Evolutionary conservation across 441 rosid species (phyloP).

Genomic region (Erodium texanum): DNA sequence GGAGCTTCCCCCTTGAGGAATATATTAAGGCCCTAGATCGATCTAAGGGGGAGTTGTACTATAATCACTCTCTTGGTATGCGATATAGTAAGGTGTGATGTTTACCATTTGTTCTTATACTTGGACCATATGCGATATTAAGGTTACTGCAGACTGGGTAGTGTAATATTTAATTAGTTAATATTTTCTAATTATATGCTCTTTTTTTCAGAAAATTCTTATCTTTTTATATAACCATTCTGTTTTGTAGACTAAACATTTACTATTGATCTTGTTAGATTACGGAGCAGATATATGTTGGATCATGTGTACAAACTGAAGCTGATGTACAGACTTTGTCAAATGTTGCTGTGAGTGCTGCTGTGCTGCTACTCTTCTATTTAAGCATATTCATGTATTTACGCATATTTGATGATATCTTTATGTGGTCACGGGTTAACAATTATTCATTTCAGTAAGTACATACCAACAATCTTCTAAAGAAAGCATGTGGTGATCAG

Average conservation of each 20-base stretch:
- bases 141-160: neutral
- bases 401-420: neutral
- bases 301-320: constrained; percentile 80
- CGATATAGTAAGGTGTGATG: constrained; percentile 70
- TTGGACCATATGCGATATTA: neutral
- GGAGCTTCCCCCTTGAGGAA: constrained; percentile 82
- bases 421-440: neutral
- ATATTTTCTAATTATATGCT: too few relatives aligned
- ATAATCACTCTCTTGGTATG: constrained; percentile 84
- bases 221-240: neutral
- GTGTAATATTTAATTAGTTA: constrained; percentile 1
- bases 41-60: constrained; percentile 78
- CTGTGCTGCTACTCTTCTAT: constrained; percentile 19
- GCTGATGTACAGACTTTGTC: constrained; percentile 63
- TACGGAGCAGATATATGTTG: constrained; percentile 82
- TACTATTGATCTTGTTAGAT: constrained; percentile 39
- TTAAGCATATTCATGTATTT: neutral
- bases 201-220: neutral
- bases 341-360: constrained; percentile 40
- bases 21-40: constrained; percentile 83
- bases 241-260: neutral
- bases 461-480: neutral
- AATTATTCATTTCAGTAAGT: constrained; percentile 2
- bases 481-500: neutral
- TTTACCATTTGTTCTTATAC: neutral